Evolutionary conservation across 108 stramenopile genomes (phyloP), one percentile per base, ranked within the genome.

Genomic region (Nitzschia inconspicua): DNA sequence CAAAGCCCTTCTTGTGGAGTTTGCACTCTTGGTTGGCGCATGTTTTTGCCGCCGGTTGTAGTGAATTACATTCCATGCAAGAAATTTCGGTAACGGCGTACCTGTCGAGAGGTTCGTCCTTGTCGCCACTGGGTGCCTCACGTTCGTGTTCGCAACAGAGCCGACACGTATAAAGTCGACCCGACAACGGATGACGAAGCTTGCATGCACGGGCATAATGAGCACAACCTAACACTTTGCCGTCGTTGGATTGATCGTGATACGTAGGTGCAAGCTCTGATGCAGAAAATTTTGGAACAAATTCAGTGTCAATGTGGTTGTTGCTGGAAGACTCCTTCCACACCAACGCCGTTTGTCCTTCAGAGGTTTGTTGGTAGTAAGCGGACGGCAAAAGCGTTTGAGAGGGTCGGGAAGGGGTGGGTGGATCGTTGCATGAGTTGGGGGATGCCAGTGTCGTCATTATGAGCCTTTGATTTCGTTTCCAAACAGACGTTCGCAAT

Each of bases 71-170:
- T 27, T 57, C 79, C 91, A 97, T 95, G 79, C 96, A 97, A 42
- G 90, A 64, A 48, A 94, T 74, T 69, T 97, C 94, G 18, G 61
- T 82, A 19, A 97, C 94, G 31, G 85, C 78, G 44, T 89, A 88
- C 29, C 96, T 67, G 68, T 97, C 96, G 47, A 97, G 60, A 27
- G 76, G 82, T 14, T 85, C 76, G 57, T 89, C 89, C 47, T 88
- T 79, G 29, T 90, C 88, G 5, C 44, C 40, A 16, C 47, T 72
- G 4, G 86, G 75, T 23, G 34, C 34, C 63, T 90, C 86, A 23
- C 87, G 77, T 31, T 68, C 85, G 77, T 95, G 91, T 65, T 97
- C 96, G 62, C 93, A 93, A 62, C 96, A 96, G 24, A 95, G 78
- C 35, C 96, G 86, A 53, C 96, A 97, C 24, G 96, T 92, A 60